Conservation (phyloP, 768 basidiomycete genomes). For the Podaxis carcinomalis region DNA sequence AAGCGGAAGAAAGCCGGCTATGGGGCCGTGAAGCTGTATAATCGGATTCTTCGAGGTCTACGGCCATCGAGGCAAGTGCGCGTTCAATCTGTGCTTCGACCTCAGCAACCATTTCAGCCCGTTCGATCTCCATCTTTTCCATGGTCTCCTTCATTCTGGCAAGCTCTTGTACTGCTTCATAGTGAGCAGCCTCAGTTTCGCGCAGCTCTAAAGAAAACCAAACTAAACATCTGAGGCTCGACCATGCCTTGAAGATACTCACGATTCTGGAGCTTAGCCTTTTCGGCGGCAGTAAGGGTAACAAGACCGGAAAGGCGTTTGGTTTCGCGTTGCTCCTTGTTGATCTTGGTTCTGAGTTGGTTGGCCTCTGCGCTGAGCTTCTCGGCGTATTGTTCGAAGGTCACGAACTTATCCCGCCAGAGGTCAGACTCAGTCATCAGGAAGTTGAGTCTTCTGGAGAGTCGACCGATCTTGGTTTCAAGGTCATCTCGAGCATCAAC, state of each 20-base stretch:
- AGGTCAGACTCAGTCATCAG: slow-evolving; percentile 87
- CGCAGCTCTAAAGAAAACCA: slow-evolving; percentile 51
- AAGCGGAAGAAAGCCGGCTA: slow-evolving; percentile 61
- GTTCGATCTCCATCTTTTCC: slow-evolving; percentile 85
- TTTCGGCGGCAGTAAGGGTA: slow-evolving; percentile 73
- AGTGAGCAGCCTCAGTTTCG: slow-evolving; percentile 80
- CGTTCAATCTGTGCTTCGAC: slow-evolving; percentile 90
- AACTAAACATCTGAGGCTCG: slow-evolving; percentile 7
- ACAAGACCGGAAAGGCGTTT: slow-evolving; percentile 79
- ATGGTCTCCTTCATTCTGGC: slow-evolving; percentile 79
- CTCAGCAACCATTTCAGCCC: slow-evolving; percentile 88
- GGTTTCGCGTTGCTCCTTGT: slow-evolving; percentile 87
- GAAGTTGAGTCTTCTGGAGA: slow-evolving; percentile 83
- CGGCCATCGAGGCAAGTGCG: slow-evolving; percentile 80
- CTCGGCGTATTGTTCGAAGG: slow-evolving; percentile 93
- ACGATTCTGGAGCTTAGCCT: slow-evolving; percentile 75
- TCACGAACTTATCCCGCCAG: slow-evolving; percentile 92
- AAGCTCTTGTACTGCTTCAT: slow-evolving; percentile 76
- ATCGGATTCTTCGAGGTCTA: slow-evolving; percentile 75
- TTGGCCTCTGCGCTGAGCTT: slow-evolving; percentile 82
- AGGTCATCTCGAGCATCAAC: slow-evolving; percentile 92
- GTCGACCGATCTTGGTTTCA: slow-evolving; percentile 88
- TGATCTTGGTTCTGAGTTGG: slow-evolving; percentile 82
- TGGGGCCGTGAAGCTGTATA: slow-evolving; percentile 65
- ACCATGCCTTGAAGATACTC: slow-evolving; percentile 28